These are phyloP conservation scores for Hypomyces rosellus DNA, from an alignment of 2,329 filamentous ascomycete genomes.

Conservation along the genomic window DNA sequence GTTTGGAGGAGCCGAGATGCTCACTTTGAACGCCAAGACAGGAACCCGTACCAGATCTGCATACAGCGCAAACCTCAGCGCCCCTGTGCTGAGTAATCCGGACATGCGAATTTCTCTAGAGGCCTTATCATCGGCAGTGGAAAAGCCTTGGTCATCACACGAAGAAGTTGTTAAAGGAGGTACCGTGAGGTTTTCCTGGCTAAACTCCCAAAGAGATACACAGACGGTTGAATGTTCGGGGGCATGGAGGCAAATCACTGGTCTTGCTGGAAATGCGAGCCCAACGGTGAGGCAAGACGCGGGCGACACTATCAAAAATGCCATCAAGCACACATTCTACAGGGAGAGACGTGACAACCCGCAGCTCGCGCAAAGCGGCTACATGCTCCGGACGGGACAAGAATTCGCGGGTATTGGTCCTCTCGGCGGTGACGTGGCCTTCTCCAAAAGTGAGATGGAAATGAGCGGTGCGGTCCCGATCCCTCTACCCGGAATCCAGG, in stretches of 20 bases:
- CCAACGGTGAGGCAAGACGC: slow-evolving; percentile 78
- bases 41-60: slow-evolving; percentile 88
- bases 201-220: slow-evolving; percentile 55
- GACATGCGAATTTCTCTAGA: slow-evolving; percentile 74
- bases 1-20: slow-evolving; percentile 85
- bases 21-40: slow-evolving; percentile 79
- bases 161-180: slow-evolving; percentile 82
- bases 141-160: slow-evolving; percentile 90
- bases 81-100: slow-evolving; percentile 78
- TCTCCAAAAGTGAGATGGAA: slow-evolving; percentile 87
- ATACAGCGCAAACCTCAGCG: slow-evolving; percentile 80
- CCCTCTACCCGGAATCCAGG: slow-evolving; percentile 59
- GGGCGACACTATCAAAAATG: slow-evolving; percentile 86
- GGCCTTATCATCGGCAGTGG: slow-evolving; percentile 72
- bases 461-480: slow-evolving; percentile 70
- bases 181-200: slow-evolving; percentile 70
- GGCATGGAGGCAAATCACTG: slow-evolving; percentile 83
- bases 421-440: slow-evolving; percentile 83
- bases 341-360: slow-evolving; percentile 78
- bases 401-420: slow-evolving; percentile 86
- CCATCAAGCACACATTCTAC: slow-evolving; percentile 73
- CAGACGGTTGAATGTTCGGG: slow-evolving; percentile 78
- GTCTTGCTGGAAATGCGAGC: slow-evolving; percentile 67
- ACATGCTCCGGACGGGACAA: slow-evolving; percentile 67
- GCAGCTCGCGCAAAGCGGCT: slow-evolving; percentile 75